Evolutionary conservation across 1,284 basidiomycete species (phyloP).

Genomic region (Austroboletus olivaceoglutinosus): DNA sequence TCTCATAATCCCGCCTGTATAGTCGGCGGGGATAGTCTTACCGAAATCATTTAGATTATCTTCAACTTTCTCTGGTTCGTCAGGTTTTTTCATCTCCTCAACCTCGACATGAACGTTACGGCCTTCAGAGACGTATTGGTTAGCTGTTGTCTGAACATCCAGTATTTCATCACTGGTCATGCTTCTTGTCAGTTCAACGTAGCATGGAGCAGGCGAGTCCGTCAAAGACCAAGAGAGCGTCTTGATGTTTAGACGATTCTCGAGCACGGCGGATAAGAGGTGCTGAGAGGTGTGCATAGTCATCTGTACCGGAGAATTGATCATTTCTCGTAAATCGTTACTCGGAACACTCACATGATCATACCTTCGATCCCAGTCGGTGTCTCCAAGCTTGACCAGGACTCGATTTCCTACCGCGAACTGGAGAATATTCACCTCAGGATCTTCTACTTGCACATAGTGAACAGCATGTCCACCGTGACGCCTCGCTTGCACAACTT

Average conservation of each 20-base stretch:
- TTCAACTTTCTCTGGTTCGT: constrained; percentile 37
- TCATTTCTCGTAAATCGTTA: background rate
- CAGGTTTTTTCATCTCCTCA: constrained; percentile 54
- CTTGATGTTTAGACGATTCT: constrained; percentile 63
- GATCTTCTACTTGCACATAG: constrained; percentile 54
- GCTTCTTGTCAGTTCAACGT: constrained; percentile 74
- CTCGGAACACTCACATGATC: constrained; percentile 63
- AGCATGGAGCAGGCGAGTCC: constrained; percentile 62
- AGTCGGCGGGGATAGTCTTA: constrained; percentile 64
- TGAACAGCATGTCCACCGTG: constrained; percentile 78
- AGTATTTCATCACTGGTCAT: constrained; percentile 66
- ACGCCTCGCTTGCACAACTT: constrained; percentile 70
- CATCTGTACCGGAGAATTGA: constrained; percentile 51
- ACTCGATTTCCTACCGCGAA: constrained; percentile 56
- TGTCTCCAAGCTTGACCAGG: constrained; percentile 53
- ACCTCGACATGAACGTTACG: constrained; percentile 65
- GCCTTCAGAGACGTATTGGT: constrained; percentile 64
- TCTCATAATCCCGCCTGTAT: constrained; percentile 76
- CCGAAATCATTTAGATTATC: constrained; percentile 48
- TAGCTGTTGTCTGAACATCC: constrained; percentile 64
- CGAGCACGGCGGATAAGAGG: constrained; percentile 79
- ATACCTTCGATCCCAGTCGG: constrained; percentile 67
- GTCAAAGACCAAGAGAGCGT: constrained; percentile 86
- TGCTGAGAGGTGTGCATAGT: constrained; percentile 83
- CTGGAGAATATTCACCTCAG: constrained; percentile 42